Conservation (phyloP, 2,329 filamentous ascomycete species). For the Exophiala alcalophila region DNA sequence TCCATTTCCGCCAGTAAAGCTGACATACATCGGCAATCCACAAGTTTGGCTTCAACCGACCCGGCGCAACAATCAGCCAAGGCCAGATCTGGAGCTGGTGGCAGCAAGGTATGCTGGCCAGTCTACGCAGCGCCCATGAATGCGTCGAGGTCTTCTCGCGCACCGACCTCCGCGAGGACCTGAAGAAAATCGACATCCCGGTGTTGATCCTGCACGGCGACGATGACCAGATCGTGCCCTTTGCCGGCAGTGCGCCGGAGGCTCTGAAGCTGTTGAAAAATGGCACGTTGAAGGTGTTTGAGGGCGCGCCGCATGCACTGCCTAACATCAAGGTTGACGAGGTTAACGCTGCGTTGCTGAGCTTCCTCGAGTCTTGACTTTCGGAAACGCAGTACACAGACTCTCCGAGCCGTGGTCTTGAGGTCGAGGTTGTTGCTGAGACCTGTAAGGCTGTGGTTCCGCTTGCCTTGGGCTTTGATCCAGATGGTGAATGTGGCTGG, state of each 20-base stretch:
- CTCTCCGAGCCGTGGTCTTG: too few relatives aligned
- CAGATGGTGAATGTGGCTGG: too few relatives aligned
- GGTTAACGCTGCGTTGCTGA: slow-evolving; percentile 40
- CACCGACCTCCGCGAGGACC: slow-evolving; percentile 43
- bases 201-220: slow-evolving; percentile 40
- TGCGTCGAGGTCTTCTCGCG: slow-evolving; percentile 43
- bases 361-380: too few relatives aligned
- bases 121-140: slow-evolving; percentile 42
- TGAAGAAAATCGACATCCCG: slow-evolving; percentile 41
- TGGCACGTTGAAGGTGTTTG: slow-evolving; percentile 42
- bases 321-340: slow-evolving; percentile 39
- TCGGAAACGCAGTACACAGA: too few relatives aligned
- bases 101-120: slow-evolving; percentile 40
- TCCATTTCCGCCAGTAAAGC: too few relatives aligned
- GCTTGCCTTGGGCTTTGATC: too few relatives aligned
- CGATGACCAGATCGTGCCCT: slow-evolving; percentile 44
- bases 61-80: slow-evolving; percentile 34
- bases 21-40: too few relatives aligned
- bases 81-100: slow-evolving; percentile 43
- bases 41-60: slow-evolving; percentile 39
- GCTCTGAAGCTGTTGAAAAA: slow-evolving; percentile 38
- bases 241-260: slow-evolving; percentile 34
- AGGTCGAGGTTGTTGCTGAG: too few relatives aligned
- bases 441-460: too few relatives aligned
- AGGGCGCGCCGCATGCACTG: slow-evolving; percentile 40